Evolutionary conservation across 179 eudicot genomes (phyloP).

Genomic region (Drosera spatulata): DNA sequence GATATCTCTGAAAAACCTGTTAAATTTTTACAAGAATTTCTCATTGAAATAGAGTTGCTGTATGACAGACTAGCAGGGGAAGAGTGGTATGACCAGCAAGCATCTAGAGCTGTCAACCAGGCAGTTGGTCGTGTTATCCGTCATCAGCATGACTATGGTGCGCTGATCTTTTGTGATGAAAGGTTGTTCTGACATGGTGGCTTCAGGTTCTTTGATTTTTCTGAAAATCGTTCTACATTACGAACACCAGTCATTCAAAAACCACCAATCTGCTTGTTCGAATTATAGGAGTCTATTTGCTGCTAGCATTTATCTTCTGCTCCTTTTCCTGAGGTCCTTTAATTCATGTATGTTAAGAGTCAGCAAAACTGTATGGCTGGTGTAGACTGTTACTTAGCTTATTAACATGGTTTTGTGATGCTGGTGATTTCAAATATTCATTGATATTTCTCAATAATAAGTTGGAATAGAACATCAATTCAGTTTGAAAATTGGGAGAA

Average conservation of each 20-base stretch:
- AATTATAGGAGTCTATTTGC: not conserved
- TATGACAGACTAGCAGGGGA: conserved; percentile 73
- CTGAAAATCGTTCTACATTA: too few relatives aligned
- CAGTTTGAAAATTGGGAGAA: too few relatives aligned
- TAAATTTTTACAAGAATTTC: not conserved
- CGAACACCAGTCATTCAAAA: not conserved
- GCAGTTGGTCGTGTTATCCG: conserved; percentile 99
- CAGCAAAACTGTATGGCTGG: not conserved
- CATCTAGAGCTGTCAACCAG: conserved; percentile 93
- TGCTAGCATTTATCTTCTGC: not conserved
- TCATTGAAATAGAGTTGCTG: conserved; percentile 13
- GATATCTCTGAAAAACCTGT: not conserved
- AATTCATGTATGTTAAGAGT: not conserved
- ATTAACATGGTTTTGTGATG: not conserved
- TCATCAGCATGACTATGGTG: conserved; percentile 95
- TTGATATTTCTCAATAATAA: too few relatives aligned
- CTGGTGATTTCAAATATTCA: too few relatives aligned
- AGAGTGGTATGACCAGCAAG: conserved; percentile 93
- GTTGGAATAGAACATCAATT: too few relatives aligned
- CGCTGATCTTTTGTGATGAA: conserved; percentile 92
- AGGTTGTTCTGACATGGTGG: conserved; percentile 30
- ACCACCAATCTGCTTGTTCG: not conserved
- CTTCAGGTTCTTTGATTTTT: too few relatives aligned
- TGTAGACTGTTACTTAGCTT: not conserved
- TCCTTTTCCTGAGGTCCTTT: not conserved